Base-by-base conservation (phyloP, 352 stramenopile genomes). In the Saprolegnia diclina region DNA sequence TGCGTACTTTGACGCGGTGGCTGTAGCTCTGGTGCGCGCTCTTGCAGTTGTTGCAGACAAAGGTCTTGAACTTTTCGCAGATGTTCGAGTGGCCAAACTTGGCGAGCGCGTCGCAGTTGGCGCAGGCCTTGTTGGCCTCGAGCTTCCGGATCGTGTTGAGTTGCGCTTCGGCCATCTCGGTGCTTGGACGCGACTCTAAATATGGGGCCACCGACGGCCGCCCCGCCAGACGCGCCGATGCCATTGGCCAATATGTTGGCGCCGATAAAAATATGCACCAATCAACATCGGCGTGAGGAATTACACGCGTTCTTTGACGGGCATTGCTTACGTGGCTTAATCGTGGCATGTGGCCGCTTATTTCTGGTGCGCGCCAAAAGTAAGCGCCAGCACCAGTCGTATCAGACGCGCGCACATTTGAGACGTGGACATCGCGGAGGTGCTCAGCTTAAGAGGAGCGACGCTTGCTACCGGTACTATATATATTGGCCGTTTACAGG, bases 21-120 rank as follows among this genome's bases (percentile, higher is more conserved):
- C 81, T 95, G 71, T 91, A 96, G 72, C 92, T 96, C 78, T 98
- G 92, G 75, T 98, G 94, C 14, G 89, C 91, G 50, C 85, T 92
- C 80, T 98, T 98, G 80, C 94, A 98, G 69, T 94, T 85, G 72
- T 91, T 91, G 78, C 94, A 98, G 26, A 98, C 89, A 77, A 98
- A 98, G 64, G 86, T 92, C 63, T 77, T 92, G 71, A 90, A 85
- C 76, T 96, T 96, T 68, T 96, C 91, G 79, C 91, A 97, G 42
- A 98, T 79, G 61, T 95, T 97, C 55, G 80, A 80, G 73, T 97
- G 95, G 40, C 94, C 94, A 82, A 97, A 97, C 77, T 92, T 88
- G 75, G 82, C 88, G 77, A 91, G 85, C 63, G 77, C 79, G 63
- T 82, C 81, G 73, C 88, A 96, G 77, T 96, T 95, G 64, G 78